Percentiles rank a stretch among this genome's conserved stretches.
These are phyloP conservation scores for Larix kaempferi DNA, from an alignment of 75 land plant species.

Conservation along the genomic window DNA sequence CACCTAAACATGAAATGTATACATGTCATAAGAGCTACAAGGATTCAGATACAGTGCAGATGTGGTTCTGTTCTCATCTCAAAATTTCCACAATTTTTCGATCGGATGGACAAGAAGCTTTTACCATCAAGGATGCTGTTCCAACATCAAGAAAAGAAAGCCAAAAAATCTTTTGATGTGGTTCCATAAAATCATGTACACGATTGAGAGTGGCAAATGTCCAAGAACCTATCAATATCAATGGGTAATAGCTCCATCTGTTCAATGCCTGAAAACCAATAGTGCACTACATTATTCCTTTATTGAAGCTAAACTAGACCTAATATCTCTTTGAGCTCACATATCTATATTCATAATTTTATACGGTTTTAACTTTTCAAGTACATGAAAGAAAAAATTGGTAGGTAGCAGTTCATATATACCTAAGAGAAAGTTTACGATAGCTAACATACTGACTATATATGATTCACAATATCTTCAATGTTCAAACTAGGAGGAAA, in stretches of 20 bases:
- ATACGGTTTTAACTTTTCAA: background rate
- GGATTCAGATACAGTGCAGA: background rate
- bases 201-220: constrained; percentile 92
- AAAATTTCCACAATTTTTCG: background rate
- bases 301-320: background rate
- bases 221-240: constrained; percentile 95
- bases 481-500: background rate
- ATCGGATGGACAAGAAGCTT: background rate
- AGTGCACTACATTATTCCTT: background rate
- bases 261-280: constrained; percentile 60
- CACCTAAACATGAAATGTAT: background rate
- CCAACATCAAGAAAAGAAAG: constrained; percentile 84
- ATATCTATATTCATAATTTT: background rate
- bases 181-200: constrained; percentile 78
- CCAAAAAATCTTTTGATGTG: constrained; percentile 82
- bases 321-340: background rate
- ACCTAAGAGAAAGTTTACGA: background rate
- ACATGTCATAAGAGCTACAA: background rate
- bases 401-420: background rate
- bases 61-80: background rate
- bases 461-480: background rate
- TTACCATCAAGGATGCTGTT: constrained; percentile 91
- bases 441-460: background rate
- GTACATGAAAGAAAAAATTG: background rate
- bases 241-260: constrained; percentile 92